Base-by-base conservation (phyloP, 805 yeast species). In the Ogataea ganodermae region DNA sequence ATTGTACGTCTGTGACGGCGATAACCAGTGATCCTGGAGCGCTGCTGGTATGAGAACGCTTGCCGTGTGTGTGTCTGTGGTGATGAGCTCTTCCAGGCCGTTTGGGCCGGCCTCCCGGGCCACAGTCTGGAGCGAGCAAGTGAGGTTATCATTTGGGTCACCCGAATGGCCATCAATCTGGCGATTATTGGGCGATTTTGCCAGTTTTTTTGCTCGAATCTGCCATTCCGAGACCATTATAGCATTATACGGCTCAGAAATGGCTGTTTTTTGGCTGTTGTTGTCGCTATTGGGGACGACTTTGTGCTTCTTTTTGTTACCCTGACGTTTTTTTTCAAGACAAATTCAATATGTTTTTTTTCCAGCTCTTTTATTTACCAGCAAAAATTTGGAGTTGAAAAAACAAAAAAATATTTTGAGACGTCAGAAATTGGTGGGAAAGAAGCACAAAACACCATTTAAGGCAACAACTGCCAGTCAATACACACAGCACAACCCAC, bases 351-450 rank as follows among this genome's bases (percentile, higher is more conserved):
- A n/a, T n/a, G n/a, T n/a, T n/a, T n/a, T 23, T 38, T 24, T 27
- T 38, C 12, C 8, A 9, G 14, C 21, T 22, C 10, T 20, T 17
- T 17, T 37, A 24, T 37, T 37, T 37, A 24, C n/a, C n/a, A n/a
- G n/a, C 41, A 37, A 24, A n/a, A 22, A 22, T 35, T 20, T 5
- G 21, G 2, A 10, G 35, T 27, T 22, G 40, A 26, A 16, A 36
- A 36, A 23, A 38, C 26, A 36, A 36, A 23, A 38, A 38, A 36
- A 36, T 23, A 38, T 16, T 38, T 38, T 38, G 42, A 38, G 42
- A 38, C 32, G 42, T 38, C 42, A 38, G 42, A 38, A 38, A 26
- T 38, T 13, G 6, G n/a, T 22, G 41, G 22, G 21, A 26, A 23
- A 26, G 17, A 26, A 27, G 33, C 16, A 30, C 33, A 30, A 30